Conservation (phyloP, 768 basidiomycete species). For the Gymnopilus dilepis region DNA sequence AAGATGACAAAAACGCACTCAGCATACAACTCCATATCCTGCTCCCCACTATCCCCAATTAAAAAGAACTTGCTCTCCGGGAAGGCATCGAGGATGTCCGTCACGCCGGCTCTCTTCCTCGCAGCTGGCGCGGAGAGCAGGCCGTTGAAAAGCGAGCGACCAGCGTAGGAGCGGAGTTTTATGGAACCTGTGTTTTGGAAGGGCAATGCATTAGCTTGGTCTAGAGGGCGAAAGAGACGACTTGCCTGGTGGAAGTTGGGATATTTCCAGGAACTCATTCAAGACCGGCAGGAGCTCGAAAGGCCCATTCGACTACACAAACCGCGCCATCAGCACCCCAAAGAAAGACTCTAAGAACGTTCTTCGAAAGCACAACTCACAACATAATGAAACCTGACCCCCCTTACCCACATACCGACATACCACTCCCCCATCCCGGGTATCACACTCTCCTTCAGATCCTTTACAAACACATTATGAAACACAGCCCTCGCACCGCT, state of each 20-base stretch:
- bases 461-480: constrained; percentile 90
- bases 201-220: neutral
- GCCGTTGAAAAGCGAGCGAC: constrained; percentile 81
- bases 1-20: constrained; percentile 41
- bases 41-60: constrained; percentile 93
- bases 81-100: constrained; percentile 80
- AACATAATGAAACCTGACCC: constrained; percentile 88
- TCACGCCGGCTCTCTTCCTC: constrained; percentile 80
- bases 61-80: constrained; percentile 79
- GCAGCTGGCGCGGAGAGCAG: constrained; percentile 82
- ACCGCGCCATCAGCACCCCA: neutral
- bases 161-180: constrained; percentile 84
- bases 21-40: constrained; percentile 91
- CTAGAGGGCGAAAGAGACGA: neutral
- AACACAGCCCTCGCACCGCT: constrained; percentile 84
- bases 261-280: constrained; percentile 72
- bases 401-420: constrained; percentile 64
- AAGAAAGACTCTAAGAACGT: neutral
- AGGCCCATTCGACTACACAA: constrained; percentile 80
- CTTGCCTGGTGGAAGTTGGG: constrained; percentile 69
- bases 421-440: constrained; percentile 88
- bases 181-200: constrained; percentile 60
- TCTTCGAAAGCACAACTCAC: constrained; percentile 49
- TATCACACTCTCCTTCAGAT: constrained; percentile 77
- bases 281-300: constrained; percentile 83